phyloP scores from a whole-genome alignment of 1,284 basidiomycete species.

The Mycena sp. region DNA sequence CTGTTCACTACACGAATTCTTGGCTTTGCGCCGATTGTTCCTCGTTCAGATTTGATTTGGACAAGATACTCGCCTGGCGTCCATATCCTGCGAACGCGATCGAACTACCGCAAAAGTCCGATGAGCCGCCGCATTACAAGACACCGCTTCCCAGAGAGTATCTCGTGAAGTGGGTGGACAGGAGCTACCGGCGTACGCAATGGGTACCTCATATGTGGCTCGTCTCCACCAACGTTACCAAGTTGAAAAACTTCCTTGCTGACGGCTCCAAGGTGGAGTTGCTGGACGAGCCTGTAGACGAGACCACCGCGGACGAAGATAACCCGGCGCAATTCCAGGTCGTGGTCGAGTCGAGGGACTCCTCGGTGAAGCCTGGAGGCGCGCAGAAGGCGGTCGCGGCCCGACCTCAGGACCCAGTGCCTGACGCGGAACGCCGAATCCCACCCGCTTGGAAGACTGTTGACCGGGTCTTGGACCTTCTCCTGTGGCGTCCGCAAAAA shows the following conservation, averaged over 20 bases:
- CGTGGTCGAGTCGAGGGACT: slow-evolving; percentile 45
- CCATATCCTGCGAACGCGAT: slow-evolving; percentile 74
- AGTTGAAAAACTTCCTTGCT: slow-evolving; percentile 82
- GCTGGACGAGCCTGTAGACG: slow-evolving; percentile 57
- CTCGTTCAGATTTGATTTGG: slow-evolving; percentile 79
- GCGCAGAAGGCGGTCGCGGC: slow-evolving; percentile 36
- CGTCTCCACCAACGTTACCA: slow-evolving; percentile 65
- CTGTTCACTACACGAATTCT: slow-evolving; percentile 67
- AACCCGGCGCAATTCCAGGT: slow-evolving; percentile 47
- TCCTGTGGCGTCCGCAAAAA: slow-evolving; percentile 62
- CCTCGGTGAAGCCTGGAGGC: slow-evolving; percentile 44
- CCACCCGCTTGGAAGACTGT: slow-evolving; percentile 82
- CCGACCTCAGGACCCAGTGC: slow-evolving; percentile 50
- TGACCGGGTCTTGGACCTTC: slow-evolving; percentile 84
- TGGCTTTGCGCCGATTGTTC: slow-evolving; percentile 87
- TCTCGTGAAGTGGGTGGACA: slow-evolving; percentile 86
- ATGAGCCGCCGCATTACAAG: slow-evolving; percentile 66
- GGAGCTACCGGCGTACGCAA: slow-evolving; percentile 80
- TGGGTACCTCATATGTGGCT: slow-evolving; percentile 96
- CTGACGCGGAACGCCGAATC: slow-evolving; percentile 77
- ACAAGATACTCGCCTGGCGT: slow-evolving; percentile 93
- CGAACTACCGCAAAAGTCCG: slow-evolving; percentile 56
- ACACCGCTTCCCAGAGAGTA: slow-evolving; percentile 84
- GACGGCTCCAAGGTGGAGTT: slow-evolving; percentile 79
- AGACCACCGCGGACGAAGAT: slow-evolving; percentile 45